Base-by-base conservation (phyloP, 164 flowering plant genomes). In the Dillenia suffruticosa region DNA sequence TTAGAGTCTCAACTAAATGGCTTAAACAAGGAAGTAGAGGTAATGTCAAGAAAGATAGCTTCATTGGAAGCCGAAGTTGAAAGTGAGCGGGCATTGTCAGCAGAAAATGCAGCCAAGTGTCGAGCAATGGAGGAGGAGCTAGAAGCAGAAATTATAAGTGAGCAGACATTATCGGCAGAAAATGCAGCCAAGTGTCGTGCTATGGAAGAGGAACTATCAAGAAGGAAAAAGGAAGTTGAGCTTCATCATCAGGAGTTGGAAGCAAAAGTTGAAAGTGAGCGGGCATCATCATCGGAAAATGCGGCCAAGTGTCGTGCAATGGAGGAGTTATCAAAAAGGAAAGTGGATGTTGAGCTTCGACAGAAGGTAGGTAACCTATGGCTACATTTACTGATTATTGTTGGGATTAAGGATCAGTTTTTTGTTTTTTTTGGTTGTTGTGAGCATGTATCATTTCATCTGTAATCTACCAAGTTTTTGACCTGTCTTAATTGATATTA, bases 181-280 rank as follows among this genome's bases (percentile, higher is more conserved):
- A 56, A 74, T 10, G 50, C 54, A 46, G 46, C 54, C 7, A 87
- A 79, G 70, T 88, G 80, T 59, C 69, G 22, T 52, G 74, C 74
- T 46, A 58, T 88, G 63, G 90, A 87, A 71, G 81, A 78, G 44
- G 90, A 82, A 63, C 70, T 86, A 47, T 49, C 59, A 2, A 77
- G 64, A 51, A 78, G 64, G 70, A 76, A 62, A 49, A 74, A 69
- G 56, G 87, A 82, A 60, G 53, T 70, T 11, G 80, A 81, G 49
- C 63, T 73, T 40, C 75, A 70, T 59, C 40, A 32, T 32, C 40
- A 32, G 66, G 70, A 64, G 67, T 26, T 54, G 56, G 64, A 26
- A 69, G 56, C 58, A 70, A 79, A 9, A 77, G 72, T 84, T 32
- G 71, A 83, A 63, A 77, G 69, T 61, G 89, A 89, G 62, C 75